Conservation (phyloP, 2,329 filamentous ascomycete species). For the Neofusicoccum kwambonambiense region DNA sequence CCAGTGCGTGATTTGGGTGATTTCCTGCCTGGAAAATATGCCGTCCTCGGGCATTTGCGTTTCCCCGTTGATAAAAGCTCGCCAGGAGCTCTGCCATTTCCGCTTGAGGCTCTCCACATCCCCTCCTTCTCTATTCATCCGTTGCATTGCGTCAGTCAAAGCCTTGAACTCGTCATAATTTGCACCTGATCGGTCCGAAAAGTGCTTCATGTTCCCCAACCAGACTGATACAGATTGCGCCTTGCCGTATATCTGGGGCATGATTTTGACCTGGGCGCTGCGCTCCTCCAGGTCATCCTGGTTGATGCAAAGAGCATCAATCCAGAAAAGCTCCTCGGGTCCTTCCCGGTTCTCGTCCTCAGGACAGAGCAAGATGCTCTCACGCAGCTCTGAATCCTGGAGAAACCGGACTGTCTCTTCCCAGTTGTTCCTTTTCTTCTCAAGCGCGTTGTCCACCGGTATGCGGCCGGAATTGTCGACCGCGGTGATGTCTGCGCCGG, state of each 20-base stretch:
- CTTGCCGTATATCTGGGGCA: not conserved
- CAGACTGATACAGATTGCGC: not conserved
- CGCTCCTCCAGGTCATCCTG: not conserved
- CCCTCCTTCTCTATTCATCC: not conserved
- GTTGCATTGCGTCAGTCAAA: not conserved
- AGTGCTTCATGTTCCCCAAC: not conserved
- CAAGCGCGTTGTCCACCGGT: too few species aligned
- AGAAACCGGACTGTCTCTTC: not conserved
- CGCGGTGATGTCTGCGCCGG: not conserved
- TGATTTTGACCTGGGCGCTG: not conserved
- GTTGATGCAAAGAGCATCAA: slow-evolving; percentile 24
- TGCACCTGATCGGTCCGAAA: not conserved
- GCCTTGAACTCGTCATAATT: not conserved
- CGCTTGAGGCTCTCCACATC: not conserved
- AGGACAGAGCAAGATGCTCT: not conserved
- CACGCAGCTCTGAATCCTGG: not conserved
- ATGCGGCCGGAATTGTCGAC: too few species aligned
- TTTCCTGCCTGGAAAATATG: not conserved
- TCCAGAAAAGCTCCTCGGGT: slow-evolving; percentile 9
- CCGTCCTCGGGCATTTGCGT: not conserved
- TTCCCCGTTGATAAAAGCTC: not conserved
- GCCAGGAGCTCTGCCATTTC: slow-evolving; percentile 1
- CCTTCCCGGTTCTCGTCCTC: not conserved
- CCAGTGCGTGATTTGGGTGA: not conserved
- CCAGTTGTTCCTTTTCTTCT: not conserved